These are phyloP conservation scores for Phaffomyces thermotolerans DNA, from an alignment of 805 yeast species.

Conservation along the genomic window DNA sequence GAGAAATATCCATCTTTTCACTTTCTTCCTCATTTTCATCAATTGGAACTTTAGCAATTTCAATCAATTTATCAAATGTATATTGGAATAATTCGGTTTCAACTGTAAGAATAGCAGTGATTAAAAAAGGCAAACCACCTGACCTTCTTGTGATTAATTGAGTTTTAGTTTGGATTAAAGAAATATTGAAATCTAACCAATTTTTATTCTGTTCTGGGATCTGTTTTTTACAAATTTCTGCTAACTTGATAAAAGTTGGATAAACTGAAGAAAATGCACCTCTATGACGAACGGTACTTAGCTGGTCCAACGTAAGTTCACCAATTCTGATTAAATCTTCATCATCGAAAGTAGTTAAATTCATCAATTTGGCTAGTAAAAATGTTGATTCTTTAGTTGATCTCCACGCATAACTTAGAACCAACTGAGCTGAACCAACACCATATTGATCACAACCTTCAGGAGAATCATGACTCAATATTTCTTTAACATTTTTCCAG, in stretches of 20 bases:
- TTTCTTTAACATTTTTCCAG: conserved; percentile 31
- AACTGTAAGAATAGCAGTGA: conserved; percentile 61
- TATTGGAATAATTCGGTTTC: conserved; percentile 34
- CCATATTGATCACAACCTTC: conserved; percentile 50
- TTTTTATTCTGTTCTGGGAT: conserved; percentile 34
- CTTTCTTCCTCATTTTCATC: conserved; percentile 39
- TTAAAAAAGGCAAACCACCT: conserved; percentile 81
- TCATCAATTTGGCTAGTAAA: conserved; percentile 42
- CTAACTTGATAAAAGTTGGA: conserved; percentile 68
- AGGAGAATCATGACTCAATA: conserved; percentile 63
- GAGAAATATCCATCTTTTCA: conserved; percentile 69
- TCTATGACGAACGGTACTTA: conserved; percentile 72
- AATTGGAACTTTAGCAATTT: conserved; percentile 48
- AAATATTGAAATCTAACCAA: conserved; percentile 58
- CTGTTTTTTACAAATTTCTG: conserved; percentile 44
- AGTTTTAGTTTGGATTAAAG: conserved; percentile 43
- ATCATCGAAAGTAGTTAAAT: conserved; percentile 15
- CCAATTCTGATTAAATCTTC: conserved; percentile 34
- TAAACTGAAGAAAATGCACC: conserved; percentile 90
- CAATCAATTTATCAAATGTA: conserved; percentile 46
- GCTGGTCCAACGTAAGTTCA: conserved; percentile 51
- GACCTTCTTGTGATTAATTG: conserved; percentile 83
- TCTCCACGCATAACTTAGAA: conserved; percentile 74
- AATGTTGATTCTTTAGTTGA: conserved; percentile 68
- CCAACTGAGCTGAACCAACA: conserved; percentile 36